These are phyloP conservation scores for Fusarium graminum DNA, from an alignment of 2,329 filamentous ascomycete species.

Conservation along the genomic window DNA sequence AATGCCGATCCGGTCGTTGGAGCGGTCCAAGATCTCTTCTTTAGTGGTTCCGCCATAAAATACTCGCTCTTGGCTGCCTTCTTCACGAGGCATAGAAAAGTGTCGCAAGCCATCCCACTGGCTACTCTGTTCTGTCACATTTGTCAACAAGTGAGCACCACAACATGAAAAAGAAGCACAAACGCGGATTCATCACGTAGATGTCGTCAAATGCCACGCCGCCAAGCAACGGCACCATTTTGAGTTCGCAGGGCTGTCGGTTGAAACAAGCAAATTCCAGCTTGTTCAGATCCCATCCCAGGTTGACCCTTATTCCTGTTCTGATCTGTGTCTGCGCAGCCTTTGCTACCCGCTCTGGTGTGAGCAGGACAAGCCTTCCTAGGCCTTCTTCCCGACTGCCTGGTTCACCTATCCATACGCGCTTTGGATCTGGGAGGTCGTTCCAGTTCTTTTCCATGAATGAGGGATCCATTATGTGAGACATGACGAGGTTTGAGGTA, in stretches of 20 bases:
- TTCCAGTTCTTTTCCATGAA: conserved; percentile 38
- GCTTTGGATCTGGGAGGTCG: conserved; percentile 60
- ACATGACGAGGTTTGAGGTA: not conserved
- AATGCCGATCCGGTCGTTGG: conserved; percentile 60
- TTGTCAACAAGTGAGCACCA: not conserved
- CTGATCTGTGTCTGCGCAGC: conserved; percentile 64
- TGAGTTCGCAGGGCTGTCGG: conserved; percentile 63
- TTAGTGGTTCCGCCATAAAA: conserved; percentile 64
- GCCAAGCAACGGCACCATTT: conserved; percentile 62
- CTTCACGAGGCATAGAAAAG: conserved; percentile 59
- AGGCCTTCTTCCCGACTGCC: conserved; percentile 65
- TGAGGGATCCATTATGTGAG: conserved; percentile 24
- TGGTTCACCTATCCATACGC: conserved; percentile 61
- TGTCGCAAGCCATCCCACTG: conserved; percentile 67
- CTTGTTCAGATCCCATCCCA: conserved; percentile 69
- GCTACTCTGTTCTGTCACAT: conserved; percentile 57
- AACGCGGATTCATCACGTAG: conserved; percentile 62
- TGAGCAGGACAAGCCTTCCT: conserved; percentile 64
- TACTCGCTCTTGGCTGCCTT: conserved; percentile 53
- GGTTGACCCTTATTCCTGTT: conserved; percentile 63
- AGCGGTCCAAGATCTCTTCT: conserved; percentile 60
- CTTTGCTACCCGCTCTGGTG: conserved; percentile 62
- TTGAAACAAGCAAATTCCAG: conserved; percentile 67
- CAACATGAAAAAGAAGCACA: not conserved
- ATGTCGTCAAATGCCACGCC: conserved; percentile 64